phyloP scores from a whole-genome alignment of 202 grass and related monocot species.

The Panicum virgatum region DNA sequence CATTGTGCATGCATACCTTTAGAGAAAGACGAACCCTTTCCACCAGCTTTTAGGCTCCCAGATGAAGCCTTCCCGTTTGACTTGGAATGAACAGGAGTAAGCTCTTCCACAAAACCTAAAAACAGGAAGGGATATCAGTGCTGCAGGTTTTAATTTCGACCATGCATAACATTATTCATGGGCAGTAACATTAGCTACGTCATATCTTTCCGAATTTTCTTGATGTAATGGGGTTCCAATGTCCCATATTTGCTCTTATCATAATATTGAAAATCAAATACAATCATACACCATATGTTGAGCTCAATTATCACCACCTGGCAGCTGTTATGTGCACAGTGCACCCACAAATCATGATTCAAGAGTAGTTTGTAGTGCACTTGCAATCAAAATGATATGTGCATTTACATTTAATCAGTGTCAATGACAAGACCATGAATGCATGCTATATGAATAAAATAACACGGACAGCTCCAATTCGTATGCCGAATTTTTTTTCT shows the following conservation, averaged over 20 bases:
- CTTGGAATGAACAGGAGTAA: slow-evolving; percentile 37
- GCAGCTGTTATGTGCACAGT: background rate
- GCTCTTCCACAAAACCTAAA: slow-evolving; percentile 70
- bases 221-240: background rate
- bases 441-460: slow-evolving; percentile 8
- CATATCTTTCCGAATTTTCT: background rate
- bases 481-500: background rate
- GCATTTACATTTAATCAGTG: background rate
- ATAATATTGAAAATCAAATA: slow-evolving; percentile 27
- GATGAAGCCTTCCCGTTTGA: slow-evolving; percentile 66
- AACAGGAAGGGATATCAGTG: slow-evolving; percentile 29
- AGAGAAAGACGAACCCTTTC: slow-evolving; percentile 46
- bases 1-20: slow-evolving; percentile 44
- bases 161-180: slow-evolving; percentile 14
- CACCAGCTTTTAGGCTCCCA: slow-evolving; percentile 48
- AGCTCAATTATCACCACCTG: slow-evolving; percentile 15
- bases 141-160: slow-evolving; percentile 28
- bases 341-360: slow-evolving; percentile 18
- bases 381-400: background rate
- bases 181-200: slow-evolving; percentile 5
- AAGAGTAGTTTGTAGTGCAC: background rate
- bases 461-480: background rate
- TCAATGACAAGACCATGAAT: background rate
- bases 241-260: slow-evolving; percentile 30
- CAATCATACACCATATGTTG: background rate